phyloP scores from a whole-genome alignment of 345 rosid species.

The Laguncularia racemosa region DNA sequence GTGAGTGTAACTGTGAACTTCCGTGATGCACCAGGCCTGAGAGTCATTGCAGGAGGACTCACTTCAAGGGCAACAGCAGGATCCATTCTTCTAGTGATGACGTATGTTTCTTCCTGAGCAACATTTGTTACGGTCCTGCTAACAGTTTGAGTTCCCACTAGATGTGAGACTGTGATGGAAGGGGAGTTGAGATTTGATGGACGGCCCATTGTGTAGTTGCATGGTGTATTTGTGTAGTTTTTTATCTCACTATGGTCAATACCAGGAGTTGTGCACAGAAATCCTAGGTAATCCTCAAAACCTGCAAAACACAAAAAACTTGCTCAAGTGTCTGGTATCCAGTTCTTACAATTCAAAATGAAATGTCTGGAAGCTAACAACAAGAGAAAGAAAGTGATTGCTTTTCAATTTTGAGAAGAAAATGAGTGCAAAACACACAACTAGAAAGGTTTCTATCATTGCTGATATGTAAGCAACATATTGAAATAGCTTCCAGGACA shows the following conservation, averaged over 20 bases:
- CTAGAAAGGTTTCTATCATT: no score
- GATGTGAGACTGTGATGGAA: slow-evolving; percentile 77
- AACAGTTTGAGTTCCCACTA: slow-evolving; percentile 54
- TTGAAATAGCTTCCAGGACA: no score
- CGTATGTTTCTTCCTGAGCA: slow-evolving; percentile 80
- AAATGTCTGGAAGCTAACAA: no score
- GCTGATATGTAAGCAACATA: no score
- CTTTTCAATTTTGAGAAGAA: no score
- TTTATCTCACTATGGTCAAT: slow-evolving; percentile 63
- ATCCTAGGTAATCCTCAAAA: slow-evolving; percentile 79
- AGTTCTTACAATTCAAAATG: background rate
- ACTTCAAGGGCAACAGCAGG: slow-evolving; percentile 77
- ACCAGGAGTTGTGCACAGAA: slow-evolving; percentile 95
- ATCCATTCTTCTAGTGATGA: slow-evolving; percentile 70
- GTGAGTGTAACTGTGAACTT: slow-evolving; percentile 62
- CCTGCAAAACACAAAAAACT: slow-evolving; percentile 28
- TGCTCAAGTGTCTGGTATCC: background rate
- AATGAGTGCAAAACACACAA: no score
- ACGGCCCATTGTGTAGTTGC: slow-evolving; percentile 70
- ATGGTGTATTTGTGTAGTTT: slow-evolving; percentile 65
- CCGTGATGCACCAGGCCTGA: slow-evolving; percentile 56
- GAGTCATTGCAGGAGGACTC: slow-evolving; percentile 84
- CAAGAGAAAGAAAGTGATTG: no score
- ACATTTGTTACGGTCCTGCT: slow-evolving; percentile 80
- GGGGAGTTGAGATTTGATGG: slow-evolving; percentile 89